phyloP scores from a whole-genome alignment of 2,329 filamentous ascomycete species.

The Epichloe elymi region DNA sequence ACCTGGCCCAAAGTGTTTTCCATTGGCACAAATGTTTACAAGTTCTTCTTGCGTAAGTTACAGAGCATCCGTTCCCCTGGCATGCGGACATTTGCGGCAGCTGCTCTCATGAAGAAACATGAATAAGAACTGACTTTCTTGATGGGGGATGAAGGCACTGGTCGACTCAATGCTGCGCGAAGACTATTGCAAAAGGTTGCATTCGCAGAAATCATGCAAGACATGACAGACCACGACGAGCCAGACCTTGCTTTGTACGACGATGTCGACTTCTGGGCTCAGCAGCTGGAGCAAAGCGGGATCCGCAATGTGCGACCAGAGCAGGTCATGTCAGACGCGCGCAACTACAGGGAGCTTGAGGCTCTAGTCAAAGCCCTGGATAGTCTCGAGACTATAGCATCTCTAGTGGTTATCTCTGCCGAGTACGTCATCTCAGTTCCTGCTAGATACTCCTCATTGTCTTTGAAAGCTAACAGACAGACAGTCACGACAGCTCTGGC shows the following conservation, averaged over 20 bases:
- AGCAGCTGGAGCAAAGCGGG: slow-evolving; percentile 21
- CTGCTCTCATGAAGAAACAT: not conserved
- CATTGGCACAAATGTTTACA: slow-evolving; percentile 61
- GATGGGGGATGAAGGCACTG: slow-evolving; percentile 24
- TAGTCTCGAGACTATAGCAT: slow-evolving; percentile 52
- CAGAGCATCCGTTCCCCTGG: not conserved
- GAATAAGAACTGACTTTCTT: not conserved
- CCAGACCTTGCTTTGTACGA: slow-evolving; percentile 25
- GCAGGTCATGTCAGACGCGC: slow-evolving; percentile 39
- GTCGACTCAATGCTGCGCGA: slow-evolving; percentile 41
- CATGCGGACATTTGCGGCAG: too few species aligned
- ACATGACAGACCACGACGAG: slow-evolving; percentile 24
- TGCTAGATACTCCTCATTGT: not conserved
- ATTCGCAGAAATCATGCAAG: slow-evolving; percentile 34
- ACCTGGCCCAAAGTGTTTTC: slow-evolving; percentile 60
- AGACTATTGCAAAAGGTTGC: slow-evolving; percentile 37
- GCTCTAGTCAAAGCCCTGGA: slow-evolving; percentile 52
- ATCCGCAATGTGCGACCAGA: slow-evolving; percentile 25
- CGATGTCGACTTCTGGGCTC: slow-evolving; percentile 27
- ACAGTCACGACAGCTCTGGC: slow-evolving; percentile 14
- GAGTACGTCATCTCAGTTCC: slow-evolving; percentile 29
- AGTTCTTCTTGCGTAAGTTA: slow-evolving; percentile 67
- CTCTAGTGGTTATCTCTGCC: slow-evolving; percentile 35
- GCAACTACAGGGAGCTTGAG: slow-evolving; percentile 57
- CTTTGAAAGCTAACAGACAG: not conserved